Base-by-base conservation (phyloP, 2,329 filamentous ascomycete species). In the Dissoconium aciculare region DNA sequence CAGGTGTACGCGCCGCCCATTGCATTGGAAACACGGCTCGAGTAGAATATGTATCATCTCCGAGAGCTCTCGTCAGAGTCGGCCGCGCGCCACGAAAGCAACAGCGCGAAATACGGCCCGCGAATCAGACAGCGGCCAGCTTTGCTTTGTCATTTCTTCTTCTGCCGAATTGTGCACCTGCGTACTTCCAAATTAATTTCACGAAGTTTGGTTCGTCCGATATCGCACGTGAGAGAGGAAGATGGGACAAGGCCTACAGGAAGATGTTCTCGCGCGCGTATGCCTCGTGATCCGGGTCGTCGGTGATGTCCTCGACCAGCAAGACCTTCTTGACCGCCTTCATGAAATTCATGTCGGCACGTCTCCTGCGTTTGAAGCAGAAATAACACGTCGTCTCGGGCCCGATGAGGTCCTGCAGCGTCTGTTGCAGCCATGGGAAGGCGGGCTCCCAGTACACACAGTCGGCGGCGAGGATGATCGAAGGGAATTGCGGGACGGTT, bases 361-460 rank as follows among this genome's bases (percentile, higher is more conserved):
- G 69, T 50, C 89, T 72, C 43, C 89, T 68, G 60, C 83, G 87
- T 65, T 93, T 95, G 66, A 91, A 94, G 61, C 87, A 93, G 58
- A 98, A 95, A 13, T 78, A 77, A 53, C 77, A 84, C 26, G 84
- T 55, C 0, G 71, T 71, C 6, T 64, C 52, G 3, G 65, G 67
- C 11, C 70, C 67, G 41, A 93, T 64, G 28, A 94, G 63, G 39
- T 80, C 73, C 36, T 69, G 63, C 41, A 95, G 60, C 4, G 87
- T 95, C 40, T 73, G 61, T 49, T 89, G 68, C 27, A 98, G 67
- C 17, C 94, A 64, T 16, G 87, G 85, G 50, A 95, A 95, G 1
- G 89, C 82, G 3, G 87, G 84, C 56, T 95, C 89, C 54, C 92
- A 92, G 62, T 95, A 98, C 28, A 93, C 84, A 57, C 87, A 95